phyloP scores from a whole-genome alignment of 192 early-diverging fungal species.

The Coemansia sp. region DNA sequence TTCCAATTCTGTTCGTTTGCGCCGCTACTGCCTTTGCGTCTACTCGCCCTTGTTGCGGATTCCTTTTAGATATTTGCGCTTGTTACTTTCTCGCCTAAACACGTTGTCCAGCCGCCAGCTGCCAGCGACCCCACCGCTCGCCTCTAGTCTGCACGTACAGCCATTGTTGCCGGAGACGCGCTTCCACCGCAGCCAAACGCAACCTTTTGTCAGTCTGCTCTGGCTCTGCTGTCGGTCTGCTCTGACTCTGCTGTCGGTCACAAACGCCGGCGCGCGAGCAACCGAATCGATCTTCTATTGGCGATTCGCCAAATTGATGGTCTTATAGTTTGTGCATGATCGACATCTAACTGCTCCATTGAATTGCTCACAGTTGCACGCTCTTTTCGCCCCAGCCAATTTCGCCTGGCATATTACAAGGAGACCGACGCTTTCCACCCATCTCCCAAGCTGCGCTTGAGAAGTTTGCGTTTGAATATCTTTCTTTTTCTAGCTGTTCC shows the following conservation, averaged over 20 bases:
- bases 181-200: neutral
- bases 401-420: neutral
- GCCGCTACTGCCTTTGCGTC: constrained; percentile 2
- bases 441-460: neutral
- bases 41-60: neutral
- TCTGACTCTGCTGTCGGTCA: neutral
- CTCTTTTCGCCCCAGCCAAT: constrained; percentile 8
- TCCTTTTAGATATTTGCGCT: neutral
- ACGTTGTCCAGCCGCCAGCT: neutral
- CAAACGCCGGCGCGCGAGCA: neutral
- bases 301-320: constrained; percentile 9
- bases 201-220: neutral
- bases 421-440: neutral
- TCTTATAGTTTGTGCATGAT: constrained; percentile 15
- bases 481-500: neutral
- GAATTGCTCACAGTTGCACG: neutral
- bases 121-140: neutral
- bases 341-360: constrained; percentile 13
- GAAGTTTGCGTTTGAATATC: neutral
- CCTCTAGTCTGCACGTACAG: neutral
- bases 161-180: neutral
- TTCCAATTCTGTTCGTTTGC: constrained; percentile 9
- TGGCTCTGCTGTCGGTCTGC: neutral
- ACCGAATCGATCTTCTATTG: constrained; percentile 12
- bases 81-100: neutral